phyloP scores from a whole-genome alignment of 345 rosid species.

The Lumnitzera littorea region DNA sequence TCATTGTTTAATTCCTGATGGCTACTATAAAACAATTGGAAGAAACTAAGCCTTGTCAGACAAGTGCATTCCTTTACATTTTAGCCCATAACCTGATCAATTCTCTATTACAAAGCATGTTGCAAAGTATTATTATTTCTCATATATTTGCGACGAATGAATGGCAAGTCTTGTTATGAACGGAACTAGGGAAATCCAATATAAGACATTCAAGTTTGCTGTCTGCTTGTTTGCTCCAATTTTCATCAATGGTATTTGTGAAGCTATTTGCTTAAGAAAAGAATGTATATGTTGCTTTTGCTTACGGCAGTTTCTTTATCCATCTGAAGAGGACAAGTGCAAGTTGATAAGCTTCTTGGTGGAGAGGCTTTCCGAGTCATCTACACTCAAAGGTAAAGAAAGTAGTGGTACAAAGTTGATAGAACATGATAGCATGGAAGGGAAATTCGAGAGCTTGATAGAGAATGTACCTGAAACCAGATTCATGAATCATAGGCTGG shows the following conservation, averaged over 20 bases:
- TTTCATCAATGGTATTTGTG: slow-evolving; percentile 9
- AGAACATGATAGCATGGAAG: slow-evolving; percentile 10
- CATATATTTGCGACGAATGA: not conserved
- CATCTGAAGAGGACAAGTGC: slow-evolving; percentile 59
- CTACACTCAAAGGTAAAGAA: slow-evolving; percentile 9
- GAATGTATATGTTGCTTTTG: slow-evolving; percentile 44
- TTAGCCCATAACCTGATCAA: no score
- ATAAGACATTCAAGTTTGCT: not conserved
- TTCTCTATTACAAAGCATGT: no score
- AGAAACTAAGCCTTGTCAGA: no score
- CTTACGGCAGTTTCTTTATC: slow-evolving; percentile 82
- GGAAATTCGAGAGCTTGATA: slow-evolving; percentile 7
- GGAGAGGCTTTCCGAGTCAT: slow-evolving; percentile 51
- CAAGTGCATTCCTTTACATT: no score
- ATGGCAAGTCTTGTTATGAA: not conserved
- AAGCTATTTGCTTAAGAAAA: slow-evolving; percentile 43
- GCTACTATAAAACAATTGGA: no score
- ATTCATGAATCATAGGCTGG: slow-evolving; percentile 30
- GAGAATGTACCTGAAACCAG: slow-evolving; percentile 10
- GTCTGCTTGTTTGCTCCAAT: slow-evolving; percentile 3
- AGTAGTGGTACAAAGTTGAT: slow-evolving; percentile 21
- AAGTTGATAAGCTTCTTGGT: slow-evolving; percentile 62
- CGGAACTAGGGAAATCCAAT: no score
- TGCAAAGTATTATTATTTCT: no score
- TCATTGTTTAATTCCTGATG: no score